phyloP scores from a whole-genome alignment of 768 basidiomycete species.

The Chalciporus pseudorubinellus region DNA sequence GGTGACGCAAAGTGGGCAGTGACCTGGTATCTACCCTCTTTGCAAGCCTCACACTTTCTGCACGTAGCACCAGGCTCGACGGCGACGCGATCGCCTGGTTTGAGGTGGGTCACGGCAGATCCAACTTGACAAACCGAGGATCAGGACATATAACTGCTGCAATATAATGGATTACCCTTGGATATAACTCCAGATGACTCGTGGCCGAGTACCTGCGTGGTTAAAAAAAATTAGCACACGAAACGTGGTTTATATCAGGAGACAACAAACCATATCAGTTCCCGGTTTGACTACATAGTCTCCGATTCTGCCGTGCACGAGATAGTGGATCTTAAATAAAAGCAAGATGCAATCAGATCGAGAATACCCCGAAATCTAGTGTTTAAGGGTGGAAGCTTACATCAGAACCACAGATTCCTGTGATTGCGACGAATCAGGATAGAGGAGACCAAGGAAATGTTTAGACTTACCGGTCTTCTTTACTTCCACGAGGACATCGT shows the following conservation, averaged over 20 bases:
- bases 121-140: slow-evolving; percentile 51
- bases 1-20: slow-evolving; percentile 10
- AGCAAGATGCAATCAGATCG: slow-evolving; percentile 5
- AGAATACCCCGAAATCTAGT: slow-evolving; percentile 11
- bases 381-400: slow-evolving; percentile 37
- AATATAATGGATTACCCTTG: slow-evolving; percentile 44
- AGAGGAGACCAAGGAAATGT: slow-evolving; percentile 1
- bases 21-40: slow-evolving; percentile 81
- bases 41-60: slow-evolving; percentile 79
- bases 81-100: slow-evolving; percentile 84
- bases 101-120: slow-evolving; percentile 67
- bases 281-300: slow-evolving; percentile 70
- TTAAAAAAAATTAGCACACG: not conserved
- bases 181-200: slow-evolving; percentile 82
- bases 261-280: slow-evolving; percentile 60
- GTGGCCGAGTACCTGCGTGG: slow-evolving; percentile 82
- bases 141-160: not conserved
- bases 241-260: slow-evolving; percentile 1
- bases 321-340: slow-evolving; percentile 64
- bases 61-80: slow-evolving; percentile 91
- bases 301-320: slow-evolving; percentile 74
- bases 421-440: slow-evolving; percentile 10
- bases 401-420: slow-evolving; percentile 92
- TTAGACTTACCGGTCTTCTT: slow-evolving; percentile 80
- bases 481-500: slow-evolving; percentile 85